Evolutionary conservation across 2,329 filamentous ascomycete genomes (phyloP), one percentile per base, ranked within the genome.

Genomic region (Xylaria sp.): DNA sequence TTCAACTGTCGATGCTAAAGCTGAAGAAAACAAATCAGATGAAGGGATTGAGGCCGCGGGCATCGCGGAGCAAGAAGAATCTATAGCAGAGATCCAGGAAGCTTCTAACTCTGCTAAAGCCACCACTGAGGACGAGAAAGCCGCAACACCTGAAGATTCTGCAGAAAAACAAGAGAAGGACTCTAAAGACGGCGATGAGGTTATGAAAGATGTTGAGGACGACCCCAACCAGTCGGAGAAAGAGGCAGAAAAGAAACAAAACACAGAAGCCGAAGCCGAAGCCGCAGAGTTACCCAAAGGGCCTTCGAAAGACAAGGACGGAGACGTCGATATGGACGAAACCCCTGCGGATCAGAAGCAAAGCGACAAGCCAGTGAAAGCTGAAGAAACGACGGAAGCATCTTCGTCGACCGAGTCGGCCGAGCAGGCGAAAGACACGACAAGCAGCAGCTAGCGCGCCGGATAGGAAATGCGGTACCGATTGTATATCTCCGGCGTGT

Each of bases 271-370:
- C 49, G 61, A 73, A 69, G 28, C 71, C 44, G 60, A 74, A 69
- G 33, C 59, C 11, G 69, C 38, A 58, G 71, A 48, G 63, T 71
- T 44, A 38, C 63, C 42, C 6, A 69, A 79, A 44, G 77, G 77
- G 20, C 65, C 74, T 4, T 80, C 80, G 40, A 76, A 82, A 4
- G 85, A 87, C 36, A 77, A 76, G 2, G 85, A 87, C 65, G 85
- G 85, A 13, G 84, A 87, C 72, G 79, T 87, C 6, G 83, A 85
- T 10, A 87, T 87, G 85, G 79, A 78, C 2, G 83, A 83, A 51
- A 71, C 81, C 2, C 76, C 78, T 4, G 36, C 68, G 1, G 73
- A 75, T 9, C 67, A 83, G 54, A 82, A 83, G 66, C 78, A 83
- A 6, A 70, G 70, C 28, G 70, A 71, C 28, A 63, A 71, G 13